Conservation (phyloP, 805 yeast species). For the Starmerella etchellsii region DNA sequence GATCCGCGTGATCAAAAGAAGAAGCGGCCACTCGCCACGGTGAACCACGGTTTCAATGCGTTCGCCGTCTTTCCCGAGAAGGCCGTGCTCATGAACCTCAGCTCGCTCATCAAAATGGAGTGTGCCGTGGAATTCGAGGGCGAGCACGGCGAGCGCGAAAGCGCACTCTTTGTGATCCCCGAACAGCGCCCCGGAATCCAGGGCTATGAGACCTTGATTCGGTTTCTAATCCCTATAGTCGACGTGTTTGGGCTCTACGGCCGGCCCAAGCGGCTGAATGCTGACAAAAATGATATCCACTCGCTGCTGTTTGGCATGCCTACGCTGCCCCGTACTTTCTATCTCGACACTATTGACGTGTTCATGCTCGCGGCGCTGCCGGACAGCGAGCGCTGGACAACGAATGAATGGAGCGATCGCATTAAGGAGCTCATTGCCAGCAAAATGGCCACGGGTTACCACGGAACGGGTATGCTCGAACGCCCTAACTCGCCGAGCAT, state of each 20-base stretch:
- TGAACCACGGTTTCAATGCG: constrained; percentile 54
- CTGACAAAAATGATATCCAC: constrained; percentile 52
- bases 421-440: constrained; percentile 43
- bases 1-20: constrained; percentile 46
- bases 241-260: constrained; percentile 75
- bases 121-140: constrained; percentile 44
- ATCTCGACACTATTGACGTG: constrained; percentile 52
- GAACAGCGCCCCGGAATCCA: constrained; percentile 70
- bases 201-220: constrained; percentile 71
- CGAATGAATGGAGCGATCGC: constrained; percentile 45
- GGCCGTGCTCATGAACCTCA: constrained; percentile 63
- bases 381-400: constrained; percentile 38
- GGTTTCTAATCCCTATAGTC: constrained; percentile 61
- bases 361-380: constrained; percentile 30
- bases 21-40: constrained; percentile 67
- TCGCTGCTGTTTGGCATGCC: constrained; percentile 75
- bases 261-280: constrained; percentile 60
- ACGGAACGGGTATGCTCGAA: constrained; percentile 34
- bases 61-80: constrained; percentile 91
- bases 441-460: constrained; percentile 39
- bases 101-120: constrained; percentile 80
- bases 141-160: constrained; percentile 34
- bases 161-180: constrained; percentile 70
- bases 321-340: constrained; percentile 63
- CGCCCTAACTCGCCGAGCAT: constrained; percentile 17